Base-by-base conservation (phyloP, 176 grass and related monocot genomes). In the Bolboschoenus planiculmis region DNA sequence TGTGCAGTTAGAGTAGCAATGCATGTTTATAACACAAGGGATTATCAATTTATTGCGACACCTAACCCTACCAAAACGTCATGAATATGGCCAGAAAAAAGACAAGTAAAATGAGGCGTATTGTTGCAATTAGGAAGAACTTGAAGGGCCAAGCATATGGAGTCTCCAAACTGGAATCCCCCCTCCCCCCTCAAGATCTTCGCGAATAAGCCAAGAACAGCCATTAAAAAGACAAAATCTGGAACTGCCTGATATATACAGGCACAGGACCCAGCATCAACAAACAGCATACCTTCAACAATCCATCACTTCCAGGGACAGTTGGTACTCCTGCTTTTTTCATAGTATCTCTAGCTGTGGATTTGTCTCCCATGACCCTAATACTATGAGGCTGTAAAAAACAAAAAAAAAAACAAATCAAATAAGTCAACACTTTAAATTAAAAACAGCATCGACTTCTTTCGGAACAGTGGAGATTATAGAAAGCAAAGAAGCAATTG, bases 281-380 rank as follows among this genome's bases (percentile, higher is more conserved):
- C 14, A 77, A 82, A 46, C 37, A 48, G 10, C 13, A 34, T 84
- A 90, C 88, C 84, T 90, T 78, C 71, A 90, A 79, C 9, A 90
- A 48, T 74, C 88, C 88, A 48, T 90, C 84, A 24, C 88, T 90
- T 79, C 88, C 88, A 39, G 88, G 84, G 77, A 86, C 84, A 74
- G 88, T 90, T n/a, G 88, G 88, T 18, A 90, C 88, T 18, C 88
- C 88, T 48, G 88, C 88, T 50, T 86, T 90, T 56, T 90, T 90
- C 88, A 90, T 90, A 40, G 88, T 90, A 50, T 90, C 88, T 56
- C 88, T 90, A 18, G 88, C 88, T 60, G 88, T 90, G 67, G 88
- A 83, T 84, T 90, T 90, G 47, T 90, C 88, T 26, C 88, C 88
- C 88, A 90, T 90, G 16, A 90, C 80, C 50, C 84, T 57, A 74